phyloP scores from a whole-genome alignment of 2,329 filamentous ascomycete genomes.

The Rhynchosporium agropyri region DNA sequence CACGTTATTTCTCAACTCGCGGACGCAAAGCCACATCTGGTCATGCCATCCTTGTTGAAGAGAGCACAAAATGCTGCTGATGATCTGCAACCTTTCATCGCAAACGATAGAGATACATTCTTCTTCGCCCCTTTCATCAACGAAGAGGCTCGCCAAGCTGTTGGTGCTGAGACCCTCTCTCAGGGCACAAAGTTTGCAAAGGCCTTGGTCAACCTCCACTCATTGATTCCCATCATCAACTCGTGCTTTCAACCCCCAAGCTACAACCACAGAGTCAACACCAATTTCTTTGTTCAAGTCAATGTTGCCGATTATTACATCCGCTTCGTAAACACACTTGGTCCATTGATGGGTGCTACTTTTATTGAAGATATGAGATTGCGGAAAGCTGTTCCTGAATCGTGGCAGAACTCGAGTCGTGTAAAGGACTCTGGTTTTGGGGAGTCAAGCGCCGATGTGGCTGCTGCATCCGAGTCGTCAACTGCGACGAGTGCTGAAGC shows the following conservation, averaged over 20 bases:
- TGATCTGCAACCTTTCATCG: slow-evolving; percentile 66
- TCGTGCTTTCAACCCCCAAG: slow-evolving; percentile 68
- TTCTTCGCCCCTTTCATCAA: slow-evolving; percentile 74
- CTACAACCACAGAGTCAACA: slow-evolving; percentile 57
- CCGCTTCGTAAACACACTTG: slow-evolving; percentile 72
- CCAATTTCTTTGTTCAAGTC: slow-evolving; percentile 69
- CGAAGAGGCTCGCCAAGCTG: slow-evolving; percentile 43
- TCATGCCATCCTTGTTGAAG: slow-evolving; percentile 78
- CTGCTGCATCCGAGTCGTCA: slow-evolving; percentile 24
- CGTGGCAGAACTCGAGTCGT: slow-evolving; percentile 51
- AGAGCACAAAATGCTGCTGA: slow-evolving; percentile 72
- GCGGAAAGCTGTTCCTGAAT: slow-evolving; percentile 70
- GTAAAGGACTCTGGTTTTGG: slow-evolving; percentile 34
- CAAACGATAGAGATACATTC: slow-evolving; percentile 51
- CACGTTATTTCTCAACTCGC: slow-evolving; percentile 76
- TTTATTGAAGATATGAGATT: slow-evolving; percentile 84
- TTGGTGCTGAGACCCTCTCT: slow-evolving; percentile 48
- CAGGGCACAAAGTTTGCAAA: slow-evolving; percentile 79
- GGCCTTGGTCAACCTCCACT: slow-evolving; percentile 75
- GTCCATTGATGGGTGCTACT: slow-evolving; percentile 75
- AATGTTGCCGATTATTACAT: slow-evolving; percentile 86
- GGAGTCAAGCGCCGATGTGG: slow-evolving; percentile 26
- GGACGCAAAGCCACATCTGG: slow-evolving; percentile 78
- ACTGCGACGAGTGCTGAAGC: slow-evolving; percentile 15
- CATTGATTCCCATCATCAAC: slow-evolving; percentile 73